phyloP scores from a whole-genome alignment of 768 basidiomycete genomes.

The Termitomyces sp. region DNA sequence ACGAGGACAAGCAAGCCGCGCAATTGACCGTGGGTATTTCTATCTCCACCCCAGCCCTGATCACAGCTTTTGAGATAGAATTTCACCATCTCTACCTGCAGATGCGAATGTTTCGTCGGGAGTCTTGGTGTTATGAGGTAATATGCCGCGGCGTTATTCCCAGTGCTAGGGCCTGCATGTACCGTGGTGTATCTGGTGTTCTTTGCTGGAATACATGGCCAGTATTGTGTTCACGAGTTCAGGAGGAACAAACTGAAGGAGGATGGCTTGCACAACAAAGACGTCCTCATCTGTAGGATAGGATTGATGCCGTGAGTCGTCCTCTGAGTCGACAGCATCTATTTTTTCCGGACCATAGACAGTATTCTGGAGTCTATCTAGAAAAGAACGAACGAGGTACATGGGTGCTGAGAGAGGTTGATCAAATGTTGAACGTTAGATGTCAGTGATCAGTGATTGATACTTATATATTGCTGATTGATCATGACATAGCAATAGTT shows the following conservation, averaged over 20 bases:
- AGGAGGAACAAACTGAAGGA: constrained; percentile 15
- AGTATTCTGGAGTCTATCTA: no score
- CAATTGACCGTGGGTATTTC: constrained; percentile 14
- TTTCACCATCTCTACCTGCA: constrained; percentile 16
- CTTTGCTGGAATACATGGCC: constrained; percentile 14
- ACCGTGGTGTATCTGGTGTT: not conserved
- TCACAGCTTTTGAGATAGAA: constrained; percentile 19
- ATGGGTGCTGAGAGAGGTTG: not conserved
- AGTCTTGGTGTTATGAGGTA: constrained; percentile 19
- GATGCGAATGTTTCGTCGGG: constrained; percentile 1
- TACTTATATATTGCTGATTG: no score
- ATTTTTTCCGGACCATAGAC: not conserved
- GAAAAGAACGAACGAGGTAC: no score
- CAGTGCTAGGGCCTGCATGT: not conserved
- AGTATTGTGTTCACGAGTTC: constrained; percentile 25
- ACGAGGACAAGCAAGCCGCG: not conserved
- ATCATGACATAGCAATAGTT: no score
- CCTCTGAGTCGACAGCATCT: not conserved
- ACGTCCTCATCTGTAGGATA: constrained; percentile 15
- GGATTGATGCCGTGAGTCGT: not conserved
- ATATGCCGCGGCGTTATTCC: constrained; percentile 10
- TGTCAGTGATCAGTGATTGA: no score
- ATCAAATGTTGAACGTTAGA: no score
- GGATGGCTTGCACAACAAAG: constrained; percentile 3
- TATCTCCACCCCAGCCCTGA: constrained; percentile 29